Conservation (phyloP, 1,284 basidiomycete genomes). For the Cutaneotrichosporon sp. region DNA sequence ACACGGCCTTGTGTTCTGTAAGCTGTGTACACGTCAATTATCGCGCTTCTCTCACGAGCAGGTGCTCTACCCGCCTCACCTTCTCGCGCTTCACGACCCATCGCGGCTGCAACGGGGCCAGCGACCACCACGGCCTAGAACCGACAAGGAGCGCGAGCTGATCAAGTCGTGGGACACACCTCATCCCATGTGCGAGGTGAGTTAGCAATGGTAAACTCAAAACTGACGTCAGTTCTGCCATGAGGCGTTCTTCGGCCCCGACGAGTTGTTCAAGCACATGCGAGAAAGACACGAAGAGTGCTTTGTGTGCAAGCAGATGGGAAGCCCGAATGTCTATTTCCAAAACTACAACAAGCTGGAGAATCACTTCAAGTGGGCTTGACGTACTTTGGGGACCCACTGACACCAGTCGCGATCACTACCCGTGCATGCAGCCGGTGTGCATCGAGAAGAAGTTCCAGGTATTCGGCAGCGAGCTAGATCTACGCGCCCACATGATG, state of each 20-base stretch:
- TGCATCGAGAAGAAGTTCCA: slow-evolving; percentile 90
- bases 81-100: slow-evolving; percentile 72
- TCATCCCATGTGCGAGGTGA: slow-evolving; percentile 50
- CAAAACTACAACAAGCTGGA: slow-evolving; percentile 68
- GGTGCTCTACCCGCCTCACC: slow-evolving; percentile 66
- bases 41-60: slow-evolving; percentile 97
- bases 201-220: slow-evolving; percentile 42
- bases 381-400: slow-evolving; percentile 10
- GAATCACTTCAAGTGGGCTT: slow-evolving; percentile 43
- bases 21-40: slow-evolving; percentile 81
- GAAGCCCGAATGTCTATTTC: slow-evolving; percentile 78
- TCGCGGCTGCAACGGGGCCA: slow-evolving; percentile 57
- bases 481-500: slow-evolving; percentile 88
- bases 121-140: slow-evolving; percentile 36
- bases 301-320: slow-evolving; percentile 82
- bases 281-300: slow-evolving; percentile 93
- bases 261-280: slow-evolving; percentile 93
- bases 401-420: slow-evolving; percentile 54
- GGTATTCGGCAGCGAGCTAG: slow-evolving; percentile 81
- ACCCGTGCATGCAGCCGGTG: slow-evolving; percentile 65
- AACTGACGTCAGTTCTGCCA: slow-evolving; percentile 68
- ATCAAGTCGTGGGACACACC: slow-evolving; percentile 45
- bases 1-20: slow-evolving; percentile 78
- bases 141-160: slow-evolving; percentile 40
- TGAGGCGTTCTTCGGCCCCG: slow-evolving; percentile 82